A percentile compares a stretch with the other conserved stretches of the same genome.
phyloP scores from a whole-genome alignment of 371 early-diverging fungal genomes.

The Mucor racemosus region DNA sequence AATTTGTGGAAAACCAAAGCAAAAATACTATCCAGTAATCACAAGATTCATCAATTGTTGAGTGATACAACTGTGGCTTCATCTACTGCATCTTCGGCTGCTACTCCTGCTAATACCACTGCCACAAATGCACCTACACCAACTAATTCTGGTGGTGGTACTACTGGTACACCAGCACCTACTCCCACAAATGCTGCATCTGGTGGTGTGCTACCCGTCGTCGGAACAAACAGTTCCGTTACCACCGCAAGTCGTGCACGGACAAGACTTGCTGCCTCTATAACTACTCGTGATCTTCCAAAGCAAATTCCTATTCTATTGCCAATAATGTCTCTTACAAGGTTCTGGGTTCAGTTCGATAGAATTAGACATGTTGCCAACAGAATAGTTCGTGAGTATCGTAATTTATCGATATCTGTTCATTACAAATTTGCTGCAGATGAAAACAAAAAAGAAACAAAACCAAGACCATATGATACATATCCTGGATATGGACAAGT shows the following conservation, averaged over 20 bases:
- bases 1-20: conserved; percentile 46
- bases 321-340: conserved; percentile 41
- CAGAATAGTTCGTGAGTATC: conserved; percentile 32
- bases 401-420: conserved; percentile 34
- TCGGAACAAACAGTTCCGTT: not conserved
- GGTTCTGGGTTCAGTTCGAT: conserved; percentile 52
- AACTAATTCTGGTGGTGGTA: not conserved
- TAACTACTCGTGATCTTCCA: conserved; percentile 21
- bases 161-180: not conserved
- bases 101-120: not conserved
- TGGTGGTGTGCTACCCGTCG: not conserved
- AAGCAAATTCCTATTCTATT: conserved; percentile 37
- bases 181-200: conserved; percentile 2
- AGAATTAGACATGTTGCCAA: conserved; percentile 45
- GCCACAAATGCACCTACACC: conserved; percentile 7
- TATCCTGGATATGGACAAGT: conserved; percentile 43
- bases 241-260: not conserved
- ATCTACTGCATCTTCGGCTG: conserved; percentile 1
- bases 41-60: conserved; percentile 37
- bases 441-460: not conserved
- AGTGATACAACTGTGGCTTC: conserved; percentile 10
- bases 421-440: conserved; percentile 39
- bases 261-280: not conserved
- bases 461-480: conserved; percentile 18
- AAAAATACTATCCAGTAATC: conserved; percentile 35